phyloP scores from a whole-genome alignment of 2,329 filamentous ascomycete genomes.

The Penicillium sp. region DNA sequence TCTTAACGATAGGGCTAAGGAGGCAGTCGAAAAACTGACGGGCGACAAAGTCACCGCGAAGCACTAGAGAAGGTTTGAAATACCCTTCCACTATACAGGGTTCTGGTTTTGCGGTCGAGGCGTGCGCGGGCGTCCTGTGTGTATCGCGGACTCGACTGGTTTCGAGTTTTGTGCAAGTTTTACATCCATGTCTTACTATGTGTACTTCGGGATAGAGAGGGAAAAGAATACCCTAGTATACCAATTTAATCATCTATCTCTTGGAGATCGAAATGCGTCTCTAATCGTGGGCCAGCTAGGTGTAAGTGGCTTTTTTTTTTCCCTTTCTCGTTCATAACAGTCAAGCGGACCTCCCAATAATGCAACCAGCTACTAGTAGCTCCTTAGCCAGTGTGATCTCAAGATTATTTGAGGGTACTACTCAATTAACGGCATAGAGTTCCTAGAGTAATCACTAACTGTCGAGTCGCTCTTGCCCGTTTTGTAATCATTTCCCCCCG shows the following conservation, averaged over 20 bases:
- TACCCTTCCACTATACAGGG: conserved; percentile 40
- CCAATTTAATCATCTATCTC: background rate
- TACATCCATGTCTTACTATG: conserved; percentile 5
- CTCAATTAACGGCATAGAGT: no score
- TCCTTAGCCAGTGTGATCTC: no score
- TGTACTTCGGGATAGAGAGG: conserved; percentile 13
- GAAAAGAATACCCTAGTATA: background rate
- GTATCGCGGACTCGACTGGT: conserved; percentile 1
- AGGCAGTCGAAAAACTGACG: conserved; percentile 68
- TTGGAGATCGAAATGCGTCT: background rate
- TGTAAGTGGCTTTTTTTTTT: no score
- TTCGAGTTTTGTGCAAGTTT: conserved; percentile 3
- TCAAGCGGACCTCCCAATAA: no score
- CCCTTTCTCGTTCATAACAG: no score
- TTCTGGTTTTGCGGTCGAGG: background rate
- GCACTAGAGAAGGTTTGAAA: conserved; percentile 59
- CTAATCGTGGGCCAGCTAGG: no score
- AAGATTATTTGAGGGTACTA: no score
- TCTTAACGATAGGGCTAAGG: conserved; percentile 60
- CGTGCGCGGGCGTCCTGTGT: background rate
- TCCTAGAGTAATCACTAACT: no score
- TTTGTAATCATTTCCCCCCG: no score
- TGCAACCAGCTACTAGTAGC: no score
- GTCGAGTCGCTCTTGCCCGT: no score
- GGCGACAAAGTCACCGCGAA: conserved; percentile 68